These are phyloP conservation scores for Ophiostoma perfectum DNA, from an alignment of 2,329 filamentous ascomycete species.

Conservation along the genomic window DNA sequence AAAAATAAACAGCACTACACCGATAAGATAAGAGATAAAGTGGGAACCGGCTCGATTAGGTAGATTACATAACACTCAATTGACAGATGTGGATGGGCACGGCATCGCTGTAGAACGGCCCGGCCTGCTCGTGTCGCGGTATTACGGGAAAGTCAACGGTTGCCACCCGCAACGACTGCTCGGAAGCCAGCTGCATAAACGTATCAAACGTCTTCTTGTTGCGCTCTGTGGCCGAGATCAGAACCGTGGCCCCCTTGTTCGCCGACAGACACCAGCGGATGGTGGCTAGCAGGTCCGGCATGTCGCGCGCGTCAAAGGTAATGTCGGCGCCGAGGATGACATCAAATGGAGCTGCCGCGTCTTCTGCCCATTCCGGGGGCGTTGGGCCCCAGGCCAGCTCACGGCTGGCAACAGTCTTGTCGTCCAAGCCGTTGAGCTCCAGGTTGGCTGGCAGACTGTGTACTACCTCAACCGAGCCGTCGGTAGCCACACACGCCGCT, in stretches of 20 bases:
- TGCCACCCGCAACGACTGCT: slow-evolving; percentile 40
- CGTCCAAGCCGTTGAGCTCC: slow-evolving; percentile 58
- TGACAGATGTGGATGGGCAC: slow-evolving; percentile 54
- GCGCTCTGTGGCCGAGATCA: slow-evolving; percentile 66
- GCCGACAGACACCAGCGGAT: slow-evolving; percentile 39
- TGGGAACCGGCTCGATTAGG: not conserved
- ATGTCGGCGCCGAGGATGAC: slow-evolving; percentile 71
- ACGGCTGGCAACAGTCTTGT: slow-evolving; percentile 42
- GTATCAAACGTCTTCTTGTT: slow-evolving; percentile 63
- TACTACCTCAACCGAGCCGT: slow-evolving; percentile 68
- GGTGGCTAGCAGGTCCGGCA: slow-evolving; percentile 60
- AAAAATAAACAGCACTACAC: not conserved
- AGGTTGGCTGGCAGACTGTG: slow-evolving; percentile 62
- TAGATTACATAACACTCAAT: not conserved
- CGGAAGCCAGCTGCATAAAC: slow-evolving; percentile 54
- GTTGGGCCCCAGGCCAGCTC: slow-evolving; percentile 57
- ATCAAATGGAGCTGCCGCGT: slow-evolving; percentile 42
- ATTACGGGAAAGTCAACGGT: slow-evolving; percentile 41
- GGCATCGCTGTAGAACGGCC: slow-evolving; percentile 60
- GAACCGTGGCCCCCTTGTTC: slow-evolving; percentile 51
- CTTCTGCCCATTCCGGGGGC: not conserved
- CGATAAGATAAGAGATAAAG: not conserved
- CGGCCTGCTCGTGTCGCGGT: slow-evolving; percentile 42
- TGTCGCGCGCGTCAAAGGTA: slow-evolving; percentile 64
- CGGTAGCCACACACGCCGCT: slow-evolving; percentile 59